phyloP scores from a whole-genome alignment of 768 basidiomycete genomes.

The Boletus subcaerulescens region DNA sequence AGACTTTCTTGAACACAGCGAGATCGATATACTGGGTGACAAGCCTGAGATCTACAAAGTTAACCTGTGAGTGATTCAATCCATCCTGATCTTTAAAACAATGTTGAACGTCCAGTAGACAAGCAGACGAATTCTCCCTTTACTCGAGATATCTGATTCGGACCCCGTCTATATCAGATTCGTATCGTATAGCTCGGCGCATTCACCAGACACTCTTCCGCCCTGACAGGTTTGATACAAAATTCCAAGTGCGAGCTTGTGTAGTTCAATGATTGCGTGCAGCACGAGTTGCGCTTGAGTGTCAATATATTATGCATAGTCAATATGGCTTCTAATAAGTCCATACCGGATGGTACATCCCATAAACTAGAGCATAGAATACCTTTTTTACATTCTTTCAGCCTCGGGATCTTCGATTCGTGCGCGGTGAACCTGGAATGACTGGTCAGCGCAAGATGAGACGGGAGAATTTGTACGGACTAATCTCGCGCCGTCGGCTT shows the following conservation, averaged over 20 bases:
- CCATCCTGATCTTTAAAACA: background rate
- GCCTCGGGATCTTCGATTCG: conserved; percentile 63
- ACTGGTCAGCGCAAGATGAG: conserved; percentile 3
- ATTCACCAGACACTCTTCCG: conserved; percentile 56
- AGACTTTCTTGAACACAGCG: conserved; percentile 41
- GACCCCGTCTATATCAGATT: conserved; percentile 57
- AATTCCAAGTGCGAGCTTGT: conserved; percentile 45
- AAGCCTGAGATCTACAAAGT: conserved; percentile 48
- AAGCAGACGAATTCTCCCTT: conserved; percentile 39
- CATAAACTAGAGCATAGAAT: conserved; percentile 27
- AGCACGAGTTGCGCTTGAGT: background rate
- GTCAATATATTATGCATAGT: conserved; percentile 10
- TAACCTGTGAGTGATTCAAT: conserved; percentile 40
- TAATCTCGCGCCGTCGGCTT: conserved; percentile 55
- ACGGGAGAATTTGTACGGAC: conserved; percentile 37
- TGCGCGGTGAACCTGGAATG: conserved; percentile 51
- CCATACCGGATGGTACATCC: conserved; percentile 4
- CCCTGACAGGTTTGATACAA: conserved; percentile 34
- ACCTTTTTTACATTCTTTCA: conserved; percentile 59
- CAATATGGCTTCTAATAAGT: conserved; percentile 15
- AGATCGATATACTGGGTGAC: conserved; percentile 41
- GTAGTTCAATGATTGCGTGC: conserved; percentile 44
- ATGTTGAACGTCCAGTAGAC: conserved; percentile 27
- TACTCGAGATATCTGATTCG: conserved; percentile 56
- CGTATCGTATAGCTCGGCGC: conserved; percentile 61